Evolutionary conservation across 768 basidiomycete genomes (phyloP).

Genomic region (Hypholoma fasciculare): DNA sequence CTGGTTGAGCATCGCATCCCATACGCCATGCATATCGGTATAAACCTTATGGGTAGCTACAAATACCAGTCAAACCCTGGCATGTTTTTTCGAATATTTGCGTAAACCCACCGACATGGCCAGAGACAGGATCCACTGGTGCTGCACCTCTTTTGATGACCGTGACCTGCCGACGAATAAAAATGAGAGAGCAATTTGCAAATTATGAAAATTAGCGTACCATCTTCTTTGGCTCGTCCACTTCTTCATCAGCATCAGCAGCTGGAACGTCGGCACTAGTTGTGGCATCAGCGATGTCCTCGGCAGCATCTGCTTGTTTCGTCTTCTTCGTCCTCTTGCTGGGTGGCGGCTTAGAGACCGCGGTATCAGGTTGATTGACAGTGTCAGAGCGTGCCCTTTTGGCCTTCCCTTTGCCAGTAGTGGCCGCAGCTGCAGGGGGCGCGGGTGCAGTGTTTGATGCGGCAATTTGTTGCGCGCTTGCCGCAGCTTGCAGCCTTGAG

Average conservation of each 20-base stretch:
- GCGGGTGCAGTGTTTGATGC: neutral
- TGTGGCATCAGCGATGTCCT: neutral
- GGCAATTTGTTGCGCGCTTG: constrained; percentile 1
- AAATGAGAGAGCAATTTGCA: neutral
- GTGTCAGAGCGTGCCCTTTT: constrained; percentile 5
- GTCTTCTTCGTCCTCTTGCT: neutral
- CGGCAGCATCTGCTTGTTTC: neutral
- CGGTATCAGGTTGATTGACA: neutral
- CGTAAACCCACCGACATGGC: neutral
- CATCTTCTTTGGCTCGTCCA: constrained; percentile 6
- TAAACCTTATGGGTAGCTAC: constrained; percentile 9
- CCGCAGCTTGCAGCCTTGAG: constrained; percentile 3
- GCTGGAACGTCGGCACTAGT: neutral
- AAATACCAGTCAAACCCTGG: neutral
- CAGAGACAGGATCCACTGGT: constrained; percentile 5
- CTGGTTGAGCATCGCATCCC: constrained; percentile 12
- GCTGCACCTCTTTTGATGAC: constrained; percentile 13
- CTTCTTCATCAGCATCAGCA: neutral
- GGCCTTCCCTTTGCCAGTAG: neutral
- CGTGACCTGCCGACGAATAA: constrained; percentile 3
- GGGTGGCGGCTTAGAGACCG: constrained; percentile 2
- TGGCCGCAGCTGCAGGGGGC: neutral
- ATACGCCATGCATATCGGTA: neutral
- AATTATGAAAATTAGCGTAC: neutral
- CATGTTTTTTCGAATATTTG: neutral